phyloP scores from a whole-genome alignment of 495 filamentous ascomycete genomes.

The Tuber indicum region DNA sequence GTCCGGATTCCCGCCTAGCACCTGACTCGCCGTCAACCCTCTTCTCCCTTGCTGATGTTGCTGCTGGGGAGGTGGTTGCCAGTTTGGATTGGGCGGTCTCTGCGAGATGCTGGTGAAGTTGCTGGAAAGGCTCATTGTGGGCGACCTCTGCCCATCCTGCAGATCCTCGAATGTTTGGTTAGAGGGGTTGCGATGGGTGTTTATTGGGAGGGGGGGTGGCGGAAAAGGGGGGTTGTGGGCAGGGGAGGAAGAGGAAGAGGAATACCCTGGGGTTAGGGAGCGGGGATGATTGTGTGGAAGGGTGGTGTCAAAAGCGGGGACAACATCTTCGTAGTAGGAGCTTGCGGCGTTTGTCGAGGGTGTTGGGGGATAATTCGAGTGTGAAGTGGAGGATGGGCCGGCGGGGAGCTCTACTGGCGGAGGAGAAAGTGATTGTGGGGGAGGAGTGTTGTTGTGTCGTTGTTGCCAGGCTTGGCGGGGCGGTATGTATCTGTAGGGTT shows the following conservation, averaged over 20 bases:
- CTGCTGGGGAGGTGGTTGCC: constrained; percentile 50
- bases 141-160: constrained; percentile 61
- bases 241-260: constrained; percentile 9
- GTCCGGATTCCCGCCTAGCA: constrained; percentile 67
- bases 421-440: constrained; percentile 31
- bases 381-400: constrained; percentile 40
- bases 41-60: constrained; percentile 44
- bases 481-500: constrained; percentile 52
- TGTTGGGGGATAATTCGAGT: constrained; percentile 30
- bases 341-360: constrained; percentile 43
- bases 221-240: constrained; percentile 17
- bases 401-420: constrained; percentile 46
- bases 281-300: constrained; percentile 34
- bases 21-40: constrained; percentile 51
- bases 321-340: constrained; percentile 88
- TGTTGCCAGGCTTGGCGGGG: constrained; percentile 48
- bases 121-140: constrained; percentile 66
- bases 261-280: constrained; percentile 9
- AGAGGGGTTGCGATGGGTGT: not conserved
- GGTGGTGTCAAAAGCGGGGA: constrained; percentile 68
- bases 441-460: constrained; percentile 44
- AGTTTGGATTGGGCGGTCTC: constrained; percentile 77
- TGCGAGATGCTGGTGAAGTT: constrained; percentile 82
- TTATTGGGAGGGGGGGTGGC: constrained; percentile 11
- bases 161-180: constrained; percentile 50